A percentile compares a stretch with the other conserved stretches of the same genome.
phyloP scores from a whole-genome alignment of 2,329 filamentous ascomycete genomes.

The Microdochium trichocladiopsis region DNA sequence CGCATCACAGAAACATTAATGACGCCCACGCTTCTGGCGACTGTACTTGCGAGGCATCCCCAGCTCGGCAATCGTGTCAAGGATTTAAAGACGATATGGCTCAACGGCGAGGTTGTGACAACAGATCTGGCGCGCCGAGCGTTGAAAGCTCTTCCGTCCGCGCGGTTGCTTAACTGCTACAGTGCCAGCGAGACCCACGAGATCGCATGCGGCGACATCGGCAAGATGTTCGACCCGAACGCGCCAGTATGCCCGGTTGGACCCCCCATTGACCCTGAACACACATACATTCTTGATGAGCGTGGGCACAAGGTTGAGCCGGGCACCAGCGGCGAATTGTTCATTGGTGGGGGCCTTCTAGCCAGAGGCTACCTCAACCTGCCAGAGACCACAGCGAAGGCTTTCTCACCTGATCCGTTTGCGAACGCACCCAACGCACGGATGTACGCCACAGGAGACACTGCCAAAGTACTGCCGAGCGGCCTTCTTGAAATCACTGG shows the following conservation, averaged over 20 bases:
- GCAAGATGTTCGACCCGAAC: slow-evolving; percentile 56
- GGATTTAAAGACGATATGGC: slow-evolving; percentile 63
- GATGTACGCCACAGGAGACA: slow-evolving; percentile 71
- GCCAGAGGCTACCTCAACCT: slow-evolving; percentile 73
- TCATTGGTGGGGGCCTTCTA: slow-evolving; percentile 65
- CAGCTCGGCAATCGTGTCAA: slow-evolving; percentile 57
- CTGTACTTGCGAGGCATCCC: slow-evolving; percentile 63
- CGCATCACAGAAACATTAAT: slow-evolving; percentile 74
- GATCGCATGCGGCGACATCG: slow-evolving; percentile 70
- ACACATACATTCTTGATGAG: slow-evolving; percentile 68
- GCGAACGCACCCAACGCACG: slow-evolving; percentile 49
- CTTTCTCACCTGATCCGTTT: slow-evolving; percentile 63
- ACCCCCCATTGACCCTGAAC: slow-evolving; percentile 57
- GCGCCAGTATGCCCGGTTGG: slow-evolving; percentile 68
- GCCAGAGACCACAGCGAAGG: slow-evolving; percentile 69
- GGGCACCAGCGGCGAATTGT: slow-evolving; percentile 65
- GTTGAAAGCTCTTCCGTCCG: slow-evolving; percentile 59
- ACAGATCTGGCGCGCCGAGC: slow-evolving; percentile 67
- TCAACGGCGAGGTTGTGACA: slow-evolving; percentile 78
- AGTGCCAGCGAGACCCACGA: slow-evolving; percentile 79
- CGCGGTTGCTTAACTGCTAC: slow-evolving; percentile 71
- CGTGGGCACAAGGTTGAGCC: slow-evolving; percentile 54
- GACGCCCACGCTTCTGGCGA: slow-evolving; percentile 73
- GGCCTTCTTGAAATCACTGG: slow-evolving; percentile 70
- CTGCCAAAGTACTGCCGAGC: slow-evolving; percentile 58